phyloP scores from a whole-genome alignment of 192 early-diverging fungal genomes.

The Backusella tuberculispora region DNA sequence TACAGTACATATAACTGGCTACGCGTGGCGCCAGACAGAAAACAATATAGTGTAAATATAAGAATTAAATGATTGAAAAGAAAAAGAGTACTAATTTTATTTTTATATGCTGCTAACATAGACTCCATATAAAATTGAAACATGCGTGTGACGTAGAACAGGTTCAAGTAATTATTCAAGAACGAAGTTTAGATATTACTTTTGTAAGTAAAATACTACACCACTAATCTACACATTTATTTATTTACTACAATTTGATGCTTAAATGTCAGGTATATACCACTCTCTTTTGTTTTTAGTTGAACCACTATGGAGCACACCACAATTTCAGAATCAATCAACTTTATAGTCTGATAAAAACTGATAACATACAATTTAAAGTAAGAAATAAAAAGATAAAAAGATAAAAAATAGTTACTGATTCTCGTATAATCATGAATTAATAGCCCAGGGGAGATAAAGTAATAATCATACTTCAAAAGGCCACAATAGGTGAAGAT shows the following conservation, averaged over 20 bases:
- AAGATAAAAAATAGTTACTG: not conserved
- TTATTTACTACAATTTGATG: no score
- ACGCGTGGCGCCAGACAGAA: conserved; percentile 3
- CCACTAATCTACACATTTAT: no score
- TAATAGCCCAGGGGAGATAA: conserved; percentile 23
- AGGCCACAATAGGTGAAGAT: conserved; percentile 28
- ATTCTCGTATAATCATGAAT: not conserved
- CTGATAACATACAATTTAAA: conserved; percentile 24
- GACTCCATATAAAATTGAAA: not conserved
- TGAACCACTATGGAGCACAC: conserved; percentile 27
- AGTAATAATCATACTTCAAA: conserved; percentile 26
- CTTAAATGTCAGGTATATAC: not conserved
- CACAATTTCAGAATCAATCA: conserved; percentile 33
- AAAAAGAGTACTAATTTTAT: no score
- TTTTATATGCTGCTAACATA: not conserved
- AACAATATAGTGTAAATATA: not conserved
- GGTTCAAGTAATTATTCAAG: conserved; percentile 16
- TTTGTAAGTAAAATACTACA: conserved; percentile 20
- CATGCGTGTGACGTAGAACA: conserved; percentile 12
- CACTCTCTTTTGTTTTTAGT: not conserved
- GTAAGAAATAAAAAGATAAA: not conserved
- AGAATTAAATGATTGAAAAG: not conserved
- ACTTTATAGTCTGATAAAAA: conserved; percentile 13
- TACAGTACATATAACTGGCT: not conserved
- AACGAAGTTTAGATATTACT: conserved; percentile 25